These are phyloP conservation scores for Penicillium sp. DNA, from an alignment of 2,329 filamentous ascomycete species.

Conservation along the genomic window DNA sequence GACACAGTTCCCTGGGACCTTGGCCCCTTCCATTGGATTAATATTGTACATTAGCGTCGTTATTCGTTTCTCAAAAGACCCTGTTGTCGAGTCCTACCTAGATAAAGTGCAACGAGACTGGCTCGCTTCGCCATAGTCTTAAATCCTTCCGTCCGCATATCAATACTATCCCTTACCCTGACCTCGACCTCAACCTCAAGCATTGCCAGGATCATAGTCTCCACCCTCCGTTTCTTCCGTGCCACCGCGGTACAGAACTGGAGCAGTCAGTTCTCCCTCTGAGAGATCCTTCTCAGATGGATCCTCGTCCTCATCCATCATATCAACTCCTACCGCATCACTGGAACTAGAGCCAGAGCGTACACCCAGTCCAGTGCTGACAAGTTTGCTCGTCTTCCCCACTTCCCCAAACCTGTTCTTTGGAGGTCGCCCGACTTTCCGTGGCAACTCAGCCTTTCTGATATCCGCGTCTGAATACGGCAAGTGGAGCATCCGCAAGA, in stretches of 20 bases:
- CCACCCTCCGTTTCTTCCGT: neutral
- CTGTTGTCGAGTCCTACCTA: neutral
- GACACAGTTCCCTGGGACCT: neutral
- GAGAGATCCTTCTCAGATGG: conserved; percentile 12
- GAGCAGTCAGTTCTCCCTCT: conserved; percentile 1
- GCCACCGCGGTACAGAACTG: conserved; percentile 4
- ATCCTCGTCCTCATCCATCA: neutral
- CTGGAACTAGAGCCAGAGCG: neutral
- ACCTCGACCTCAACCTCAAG: neutral
- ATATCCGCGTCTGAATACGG: conserved; percentile 20
- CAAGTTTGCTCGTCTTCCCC: conserved; percentile 41
- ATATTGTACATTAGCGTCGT: neutral
- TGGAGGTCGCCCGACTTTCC: conserved; percentile 6
- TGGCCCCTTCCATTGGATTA: neutral
- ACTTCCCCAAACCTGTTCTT: conserved; percentile 30
- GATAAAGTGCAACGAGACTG: neutral
- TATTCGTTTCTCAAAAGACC: neutral
- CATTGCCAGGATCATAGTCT: neutral
- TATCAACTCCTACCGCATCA: conserved; percentile 7
- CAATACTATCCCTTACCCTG: neutral
- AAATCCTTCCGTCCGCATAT: neutral
- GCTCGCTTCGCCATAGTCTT: neutral
- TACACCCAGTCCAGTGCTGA: conserved; percentile 36
- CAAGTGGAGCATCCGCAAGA: conserved; percentile 48
- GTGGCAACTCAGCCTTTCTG: neutral